A percentile compares a stretch with the other conserved stretches of the same genome.
Evolutionary conservation across 2,329 filamentous ascomycete genomes (phyloP).

Genomic region (Proliferodiscus dingleyae): DNA sequence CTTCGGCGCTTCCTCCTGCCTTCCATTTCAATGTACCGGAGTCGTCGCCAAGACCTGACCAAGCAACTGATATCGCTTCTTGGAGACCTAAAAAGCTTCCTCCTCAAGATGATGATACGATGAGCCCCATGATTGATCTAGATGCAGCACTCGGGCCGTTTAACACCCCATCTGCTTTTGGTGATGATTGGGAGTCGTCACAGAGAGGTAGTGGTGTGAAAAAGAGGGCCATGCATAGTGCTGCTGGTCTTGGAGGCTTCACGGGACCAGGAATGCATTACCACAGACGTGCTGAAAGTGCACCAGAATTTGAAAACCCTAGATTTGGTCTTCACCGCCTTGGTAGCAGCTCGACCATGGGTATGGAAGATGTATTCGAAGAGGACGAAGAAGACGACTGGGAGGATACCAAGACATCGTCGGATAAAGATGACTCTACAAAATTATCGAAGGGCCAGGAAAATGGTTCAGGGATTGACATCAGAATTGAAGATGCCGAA

Average conservation of each 20-base stretch:
- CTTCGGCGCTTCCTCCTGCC: constrained; percentile 13
- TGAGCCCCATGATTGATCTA: constrained; percentile 82
- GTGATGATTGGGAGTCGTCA: constrained; percentile 63
- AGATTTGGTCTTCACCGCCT: constrained; percentile 56
- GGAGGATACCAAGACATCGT: constrained; percentile 32
- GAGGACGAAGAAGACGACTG: constrained; percentile 63
- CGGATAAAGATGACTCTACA: constrained; percentile 30
- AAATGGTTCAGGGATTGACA: constrained; percentile 36
- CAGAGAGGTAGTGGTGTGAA: constrained; percentile 49
- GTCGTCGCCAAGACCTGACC: constrained; percentile 13
- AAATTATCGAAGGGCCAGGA: constrained; percentile 34
- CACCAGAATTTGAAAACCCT: constrained; percentile 72
- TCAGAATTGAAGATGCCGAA: constrained; percentile 42
- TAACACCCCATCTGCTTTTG: constrained; percentile 67
- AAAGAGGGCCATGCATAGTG: constrained; percentile 71
- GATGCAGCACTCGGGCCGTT: constrained; percentile 92
- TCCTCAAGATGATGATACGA: constrained; percentile 54
- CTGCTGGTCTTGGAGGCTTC: constrained; percentile 65
- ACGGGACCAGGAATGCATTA: constrained; percentile 67
- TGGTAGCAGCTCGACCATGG: constrained; percentile 69
- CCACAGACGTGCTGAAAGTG: constrained; percentile 74
- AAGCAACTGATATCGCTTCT: constrained; percentile 27
- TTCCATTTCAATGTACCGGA: constrained; percentile 17
- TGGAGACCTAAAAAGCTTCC: constrained; percentile 37
- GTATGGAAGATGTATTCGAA: constrained; percentile 84